Evolutionary conservation across 1,284 basidiomycete species (phyloP), one percentile per base, ranked within the genome.

Genomic region (Kwoniella shivajii): DNA sequence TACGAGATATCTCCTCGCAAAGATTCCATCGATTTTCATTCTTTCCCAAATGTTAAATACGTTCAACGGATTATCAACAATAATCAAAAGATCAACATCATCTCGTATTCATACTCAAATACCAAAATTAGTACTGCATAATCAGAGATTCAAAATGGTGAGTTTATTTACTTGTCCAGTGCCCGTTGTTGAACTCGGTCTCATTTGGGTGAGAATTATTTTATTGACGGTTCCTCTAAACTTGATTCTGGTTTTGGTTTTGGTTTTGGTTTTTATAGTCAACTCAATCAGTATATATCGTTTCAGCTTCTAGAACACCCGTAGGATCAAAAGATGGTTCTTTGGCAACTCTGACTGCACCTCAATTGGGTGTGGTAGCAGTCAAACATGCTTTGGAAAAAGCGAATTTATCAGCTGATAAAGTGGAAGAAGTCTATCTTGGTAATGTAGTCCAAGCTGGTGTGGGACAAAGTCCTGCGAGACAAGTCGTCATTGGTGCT

Each of bases 381-480:
- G 85, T 98, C 75, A 96, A 94, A 80, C 88, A 89, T 70, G 94
- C 93, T 42, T 83, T 98, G 68, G 83, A 86, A 69, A 84, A 87
- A 56, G 87, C 88, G 43, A 86, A 88, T 56, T 83, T 99, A 74
- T 85, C 89, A 71, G 88, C 94, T 16, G 82, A 86, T 7, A 79
- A 85, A 62, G 87, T 93, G 45, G 92, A 99, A 79, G 96, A 99
- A 81, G 82, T 97, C 71, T 98, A 90, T 84, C 89, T 98, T 75
- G 96, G 96, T 66, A 94, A 99, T 73, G 92, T 95, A 75, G 86
- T 99, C 57, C 92, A 95, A 78, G 92, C 95, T 24, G 95, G 95
- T 69, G 88, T 92, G 47, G 93, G 93, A 48, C 93, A 98, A 77
- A 92, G 90, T 36, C 92, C 95, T 27, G 92, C 95, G 50, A 87